phyloP scores from a whole-genome alignment of 768 basidiomycete genomes.

The Pleurotus eryngii region DNA sequence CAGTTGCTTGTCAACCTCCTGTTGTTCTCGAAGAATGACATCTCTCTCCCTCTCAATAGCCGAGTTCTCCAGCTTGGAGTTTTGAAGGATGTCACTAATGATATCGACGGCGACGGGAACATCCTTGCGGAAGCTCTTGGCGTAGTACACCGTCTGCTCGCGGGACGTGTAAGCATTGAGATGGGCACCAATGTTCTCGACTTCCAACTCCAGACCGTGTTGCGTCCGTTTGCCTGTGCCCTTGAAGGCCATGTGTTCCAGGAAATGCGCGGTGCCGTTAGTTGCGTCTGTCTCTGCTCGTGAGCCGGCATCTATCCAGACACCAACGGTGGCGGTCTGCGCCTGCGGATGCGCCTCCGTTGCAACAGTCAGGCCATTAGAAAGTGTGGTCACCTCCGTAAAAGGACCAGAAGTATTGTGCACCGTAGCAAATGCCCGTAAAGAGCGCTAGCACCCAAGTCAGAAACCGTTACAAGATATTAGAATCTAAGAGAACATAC shows the following conservation, averaged over 20 bases:
- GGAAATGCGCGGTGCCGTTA: conserved; percentile 96
- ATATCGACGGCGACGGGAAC: conserved; percentile 90
- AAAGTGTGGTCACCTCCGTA: conserved; percentile 88
- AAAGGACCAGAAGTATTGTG: conserved; percentile 65
- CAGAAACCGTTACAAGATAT: background rate
- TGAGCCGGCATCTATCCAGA: conserved; percentile 99
- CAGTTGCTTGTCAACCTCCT: conserved; percentile 97
- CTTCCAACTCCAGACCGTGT: conserved; percentile 90
- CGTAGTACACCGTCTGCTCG: conserved; percentile 99
- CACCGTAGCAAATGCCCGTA: conserved; percentile 75
- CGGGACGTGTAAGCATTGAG: conserved; percentile 98
- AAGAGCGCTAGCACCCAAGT: conserved; percentile 35
- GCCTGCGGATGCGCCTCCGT: conserved; percentile 88
- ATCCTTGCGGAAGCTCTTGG: conserved; percentile 97
- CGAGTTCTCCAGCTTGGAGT: conserved; percentile 83
- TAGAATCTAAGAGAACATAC: conserved; percentile 20
- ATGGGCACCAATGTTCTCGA: conserved; percentile 96
- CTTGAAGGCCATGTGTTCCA: conserved; percentile 99
- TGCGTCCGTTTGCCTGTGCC: conserved; percentile 88
- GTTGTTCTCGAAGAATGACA: conserved; percentile 95
- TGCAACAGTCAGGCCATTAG: conserved; percentile 94
- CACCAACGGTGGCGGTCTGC: conserved; percentile 97
- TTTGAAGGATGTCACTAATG: conserved; percentile 96
- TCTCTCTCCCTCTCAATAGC: conserved; percentile 96
- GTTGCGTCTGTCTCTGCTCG: conserved; percentile 94